Percentiles rank a stretch among this genome's conserved stretches.
Conservation (phyloP, 257 asterid species). For the Solanum pinnatisectum region DNA sequence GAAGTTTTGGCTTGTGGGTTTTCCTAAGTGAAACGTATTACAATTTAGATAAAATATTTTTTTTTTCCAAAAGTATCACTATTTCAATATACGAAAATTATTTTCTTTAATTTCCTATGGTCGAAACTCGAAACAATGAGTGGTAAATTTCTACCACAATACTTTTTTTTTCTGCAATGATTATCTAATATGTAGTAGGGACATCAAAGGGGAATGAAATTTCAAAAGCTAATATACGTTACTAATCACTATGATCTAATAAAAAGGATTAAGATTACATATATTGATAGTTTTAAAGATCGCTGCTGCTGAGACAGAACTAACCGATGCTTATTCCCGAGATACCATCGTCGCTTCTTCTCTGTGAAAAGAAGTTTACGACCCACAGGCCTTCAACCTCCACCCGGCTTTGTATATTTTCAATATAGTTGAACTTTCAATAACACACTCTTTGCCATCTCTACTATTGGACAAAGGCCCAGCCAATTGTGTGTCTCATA, state of each 20-base stretch:
- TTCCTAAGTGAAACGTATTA: background rate
- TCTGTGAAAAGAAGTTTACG: background rate
- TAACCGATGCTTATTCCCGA: background rate
- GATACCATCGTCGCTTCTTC: background rate
- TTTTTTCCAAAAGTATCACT: background rate
- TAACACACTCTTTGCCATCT: background rate
- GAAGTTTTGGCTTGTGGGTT: background rate
- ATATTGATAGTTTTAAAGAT: background rate
- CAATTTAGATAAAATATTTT: background rate
- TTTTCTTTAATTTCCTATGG: background rate
- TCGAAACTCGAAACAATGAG: background rate
- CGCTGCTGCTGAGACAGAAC: background rate
- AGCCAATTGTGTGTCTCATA: background rate
- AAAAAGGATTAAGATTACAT: background rate
- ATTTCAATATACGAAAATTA: background rate
- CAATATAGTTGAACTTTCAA: background rate
- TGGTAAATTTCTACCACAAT: background rate
- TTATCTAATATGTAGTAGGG: background rate
- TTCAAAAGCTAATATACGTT: background rate
- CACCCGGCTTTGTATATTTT: background rate
- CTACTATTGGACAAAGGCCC: background rate
- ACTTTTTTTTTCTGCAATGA: background rate
- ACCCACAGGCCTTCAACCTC: background rate
- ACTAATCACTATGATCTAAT: background rate
- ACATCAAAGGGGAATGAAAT: background rate